Percentiles rank a stretch among this genome's conserved stretches.
phyloP scores from a whole-genome alignment of 306 rosid species.

The Malus orientalis region DNA sequence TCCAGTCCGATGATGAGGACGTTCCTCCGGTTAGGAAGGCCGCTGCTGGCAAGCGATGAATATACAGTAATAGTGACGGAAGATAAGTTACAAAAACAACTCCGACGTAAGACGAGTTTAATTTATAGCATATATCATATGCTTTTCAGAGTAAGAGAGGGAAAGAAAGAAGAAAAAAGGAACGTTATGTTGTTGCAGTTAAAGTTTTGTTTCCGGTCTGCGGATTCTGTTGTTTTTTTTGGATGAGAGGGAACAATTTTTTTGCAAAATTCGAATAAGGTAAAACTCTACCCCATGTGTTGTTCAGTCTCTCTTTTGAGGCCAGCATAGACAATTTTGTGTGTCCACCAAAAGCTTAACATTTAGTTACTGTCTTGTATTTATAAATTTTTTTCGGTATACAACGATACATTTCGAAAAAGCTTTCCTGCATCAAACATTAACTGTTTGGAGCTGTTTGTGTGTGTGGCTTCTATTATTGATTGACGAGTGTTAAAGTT shows the following conservation, averaged over 20 bases:
- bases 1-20: slow-evolving; percentile 87
- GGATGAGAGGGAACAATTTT: slow-evolving; percentile 37
- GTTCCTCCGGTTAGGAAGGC: slow-evolving; percentile 61
- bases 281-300: slow-evolving; percentile 9
- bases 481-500: no score
- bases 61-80: slow-evolving; percentile 7
- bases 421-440: no score
- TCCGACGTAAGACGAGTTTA: slow-evolving; percentile 19
- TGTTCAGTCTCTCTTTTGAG: slow-evolving; percentile 18
- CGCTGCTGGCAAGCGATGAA: slow-evolving; percentile 55
- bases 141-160: slow-evolving; percentile 30
- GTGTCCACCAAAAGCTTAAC: not conserved
- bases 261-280: slow-evolving; percentile 42
- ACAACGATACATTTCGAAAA: no score
- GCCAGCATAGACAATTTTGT: slow-evolving; percentile 29
- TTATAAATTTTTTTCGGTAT: not conserved
- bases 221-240: slow-evolving; percentile 16
- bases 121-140: slow-evolving; percentile 32
- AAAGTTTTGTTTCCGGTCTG: slow-evolving; percentile 42
- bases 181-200: slow-evolving; percentile 36
- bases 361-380: not conserved
- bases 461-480: no score
- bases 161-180: not conserved
- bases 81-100: slow-evolving; percentile 27
- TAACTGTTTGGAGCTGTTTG: no score